These are phyloP conservation scores for Teunomyces tritomae DNA, from an alignment of 805 yeast species.

Conservation along the genomic window DNA sequence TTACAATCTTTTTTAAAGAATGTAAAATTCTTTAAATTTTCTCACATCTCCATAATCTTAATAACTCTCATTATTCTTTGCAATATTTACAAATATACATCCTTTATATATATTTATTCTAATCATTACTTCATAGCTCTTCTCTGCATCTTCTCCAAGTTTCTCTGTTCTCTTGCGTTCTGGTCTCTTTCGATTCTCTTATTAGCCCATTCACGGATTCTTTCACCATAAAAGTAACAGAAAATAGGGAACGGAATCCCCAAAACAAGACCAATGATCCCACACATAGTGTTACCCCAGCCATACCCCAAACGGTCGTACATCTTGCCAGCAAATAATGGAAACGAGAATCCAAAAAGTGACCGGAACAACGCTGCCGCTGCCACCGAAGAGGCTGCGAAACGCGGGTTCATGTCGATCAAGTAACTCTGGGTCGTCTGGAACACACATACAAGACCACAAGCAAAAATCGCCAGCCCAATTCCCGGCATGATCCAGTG, in stretches of 20 bases:
- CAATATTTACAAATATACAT: too few species aligned
- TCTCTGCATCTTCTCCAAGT: slow-evolving; percentile 31
- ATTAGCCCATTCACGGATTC: slow-evolving; percentile 58
- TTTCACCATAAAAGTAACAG: slow-evolving; percentile 55
- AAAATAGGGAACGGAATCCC: slow-evolving; percentile 70
- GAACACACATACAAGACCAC: slow-evolving; percentile 61
- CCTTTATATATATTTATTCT: too few species aligned
- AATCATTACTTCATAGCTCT: slow-evolving; percentile 12
- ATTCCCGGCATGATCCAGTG: slow-evolving; percentile 64
- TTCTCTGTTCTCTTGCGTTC: slow-evolving; percentile 43
- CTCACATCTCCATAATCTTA: too few species aligned
- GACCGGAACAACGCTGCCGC: slow-evolving; percentile 70
- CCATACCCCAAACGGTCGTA: slow-evolving; percentile 59
- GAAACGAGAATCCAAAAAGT: slow-evolving; percentile 66
- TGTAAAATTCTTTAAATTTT: too few species aligned
- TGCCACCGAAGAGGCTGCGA: slow-evolving; percentile 67
- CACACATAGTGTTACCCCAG: slow-evolving; percentile 70
- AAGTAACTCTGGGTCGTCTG: slow-evolving; percentile 66
- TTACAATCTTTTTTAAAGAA: too few species aligned
- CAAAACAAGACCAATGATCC: slow-evolving; percentile 50
- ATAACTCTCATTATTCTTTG: too few species aligned
- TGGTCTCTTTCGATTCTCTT: slow-evolving; percentile 45
- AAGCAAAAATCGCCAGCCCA: slow-evolving; percentile 60
- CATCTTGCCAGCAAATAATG: slow-evolving; percentile 60
- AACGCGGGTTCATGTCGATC: slow-evolving; percentile 67